Conservation (phyloP, 1,284 basidiomycete species). For the Papiliotrema terrestris region DNA sequence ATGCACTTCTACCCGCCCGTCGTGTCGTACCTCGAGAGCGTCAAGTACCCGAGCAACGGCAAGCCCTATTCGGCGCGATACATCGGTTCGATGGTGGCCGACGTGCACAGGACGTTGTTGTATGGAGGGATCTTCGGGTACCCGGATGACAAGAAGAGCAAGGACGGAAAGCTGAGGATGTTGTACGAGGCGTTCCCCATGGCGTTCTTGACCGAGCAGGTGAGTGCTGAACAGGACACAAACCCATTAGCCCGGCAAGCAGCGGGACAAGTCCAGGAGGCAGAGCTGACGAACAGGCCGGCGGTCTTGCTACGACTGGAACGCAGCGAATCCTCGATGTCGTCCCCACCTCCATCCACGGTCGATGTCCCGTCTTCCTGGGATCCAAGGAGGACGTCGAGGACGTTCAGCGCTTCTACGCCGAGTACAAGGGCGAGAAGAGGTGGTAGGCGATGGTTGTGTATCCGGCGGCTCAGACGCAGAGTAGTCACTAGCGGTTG, state of each 20-base stretch:
- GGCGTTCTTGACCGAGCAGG: constrained; percentile 93
- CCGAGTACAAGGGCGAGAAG: constrained; percentile 45
- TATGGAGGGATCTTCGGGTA: constrained; percentile 99
- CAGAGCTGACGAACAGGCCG: constrained; percentile 61
- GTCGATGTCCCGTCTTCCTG: constrained; percentile 90
- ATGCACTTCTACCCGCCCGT: constrained; percentile 89
- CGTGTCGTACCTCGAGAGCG: constrained; percentile 82
- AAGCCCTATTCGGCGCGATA: constrained; percentile 88
- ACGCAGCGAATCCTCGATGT: constrained; percentile 89
- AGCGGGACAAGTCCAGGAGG: background rate
- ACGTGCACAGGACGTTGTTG: constrained; percentile 80
- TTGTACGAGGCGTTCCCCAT: constrained; percentile 99
- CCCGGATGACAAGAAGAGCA: constrained; percentile 96
- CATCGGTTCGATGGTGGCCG: constrained; percentile 93
- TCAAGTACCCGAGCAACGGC: constrained; percentile 79
- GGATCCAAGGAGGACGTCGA: constrained; percentile 91
- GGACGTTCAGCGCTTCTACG: constrained; percentile 82
- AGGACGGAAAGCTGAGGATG: constrained; percentile 81
- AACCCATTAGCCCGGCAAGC: background rate
- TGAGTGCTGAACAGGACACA: no score
- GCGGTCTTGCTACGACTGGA: constrained; percentile 93
- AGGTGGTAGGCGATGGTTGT: constrained; percentile 26
- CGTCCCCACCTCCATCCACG: constrained; percentile 81
- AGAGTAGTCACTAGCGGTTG: background rate
- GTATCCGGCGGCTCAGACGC: background rate